Base-by-base conservation (phyloP, 2,329 filamentous ascomycete species). In the Cadophora sp. region DNA sequence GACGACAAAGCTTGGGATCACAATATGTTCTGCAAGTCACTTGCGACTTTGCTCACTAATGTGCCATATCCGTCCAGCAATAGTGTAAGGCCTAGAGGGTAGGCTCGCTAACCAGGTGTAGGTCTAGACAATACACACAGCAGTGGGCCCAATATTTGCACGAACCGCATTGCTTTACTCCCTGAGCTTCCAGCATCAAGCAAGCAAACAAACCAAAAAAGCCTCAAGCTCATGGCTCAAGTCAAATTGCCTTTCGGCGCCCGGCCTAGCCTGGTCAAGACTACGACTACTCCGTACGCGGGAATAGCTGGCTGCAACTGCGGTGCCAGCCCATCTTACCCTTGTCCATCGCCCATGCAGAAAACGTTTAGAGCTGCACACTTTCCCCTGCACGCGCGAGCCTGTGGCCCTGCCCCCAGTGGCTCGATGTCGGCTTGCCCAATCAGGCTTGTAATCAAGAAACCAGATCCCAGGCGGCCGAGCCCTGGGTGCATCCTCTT, bases 301-400 rank as follows among this genome's bases (percentile, higher is more conserved):
- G 55, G 40, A 58, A 58, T 58, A 58, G 55, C 29, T 58, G 55
- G 43, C n/a, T 48, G 43, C 43, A 48, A 48, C 19, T 48, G 43
- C 43, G 43, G 19, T 48, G 43, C 43, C 55, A 24, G 29, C 55
- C 31, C 55, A 31, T 37, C 16, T 43, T 16, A 19, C 12, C 40
- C 40, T 11, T 43, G 40, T 43, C 40, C 40, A 43, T 43, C 40
- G 55, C 29, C 64, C 65, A 69, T 67, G 68, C 69, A 68, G 63
- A 67, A 71, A 69, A 73, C 69, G 69, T 73, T 73, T 58, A 58
- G 31, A 64, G 53, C 65, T 73, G 68, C 66, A 71, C 67, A 58
- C 48, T 43, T 60, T 67, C 64, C 63, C 64, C 65, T 56, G 62
- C 29, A 55, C 26, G 48, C 56, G 56, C 56, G 43, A 59, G 56